A percentile compares a stretch with the other conserved stretches of the same genome.
Conservation (phyloP, 805 yeast genomes). For the Tetrapisispora arboricola region DNA sequence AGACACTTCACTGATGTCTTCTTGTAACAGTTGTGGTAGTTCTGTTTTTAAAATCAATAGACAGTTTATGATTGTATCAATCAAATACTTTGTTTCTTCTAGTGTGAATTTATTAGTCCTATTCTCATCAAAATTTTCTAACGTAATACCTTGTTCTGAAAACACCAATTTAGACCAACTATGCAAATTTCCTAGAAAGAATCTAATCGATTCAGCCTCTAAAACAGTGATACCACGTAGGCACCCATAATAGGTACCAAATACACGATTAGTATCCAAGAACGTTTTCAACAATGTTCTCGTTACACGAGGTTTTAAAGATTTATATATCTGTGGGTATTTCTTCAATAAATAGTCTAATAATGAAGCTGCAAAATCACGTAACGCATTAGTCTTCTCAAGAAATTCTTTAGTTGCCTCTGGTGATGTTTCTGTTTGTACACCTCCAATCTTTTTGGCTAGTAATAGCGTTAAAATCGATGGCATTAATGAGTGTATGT, state of each 20-base stretch:
- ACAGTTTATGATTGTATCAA: conserved; percentile 44
- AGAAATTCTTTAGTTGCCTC: conserved; percentile 27
- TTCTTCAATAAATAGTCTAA: conserved; percentile 66
- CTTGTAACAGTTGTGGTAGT: conserved; percentile 23
- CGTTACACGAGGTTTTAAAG: conserved; percentile 87
- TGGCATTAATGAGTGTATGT: conserved; percentile 96
- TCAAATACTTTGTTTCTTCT: conserved; percentile 40
- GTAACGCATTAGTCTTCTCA: conserved; percentile 44
- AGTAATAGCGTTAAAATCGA: conserved; percentile 79
- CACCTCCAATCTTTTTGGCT: conserved; percentile 74
- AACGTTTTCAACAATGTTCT: conserved; percentile 87
- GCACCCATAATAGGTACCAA: conserved; percentile 90
- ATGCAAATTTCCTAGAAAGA: conserved; percentile 73
- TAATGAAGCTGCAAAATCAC: conserved; percentile 82
- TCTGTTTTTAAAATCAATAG: conserved; percentile 38
- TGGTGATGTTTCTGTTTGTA: conserved; percentile 25
- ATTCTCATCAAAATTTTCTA: conserved; percentile 13
- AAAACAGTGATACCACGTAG: conserved; percentile 72
- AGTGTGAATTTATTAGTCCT: conserved; percentile 26
- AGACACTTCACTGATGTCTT: conserved; percentile 31
- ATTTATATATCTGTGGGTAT: conserved; percentile 77
- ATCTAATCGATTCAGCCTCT: conserved; percentile 81
- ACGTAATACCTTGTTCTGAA: conserved; percentile 23
- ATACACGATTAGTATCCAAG: conserved; percentile 69
- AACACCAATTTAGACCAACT: conserved; percentile 66